Evolutionary conservation across 768 basidiomycete species (phyloP).

Genomic region (Podaxis sp.): DNA sequence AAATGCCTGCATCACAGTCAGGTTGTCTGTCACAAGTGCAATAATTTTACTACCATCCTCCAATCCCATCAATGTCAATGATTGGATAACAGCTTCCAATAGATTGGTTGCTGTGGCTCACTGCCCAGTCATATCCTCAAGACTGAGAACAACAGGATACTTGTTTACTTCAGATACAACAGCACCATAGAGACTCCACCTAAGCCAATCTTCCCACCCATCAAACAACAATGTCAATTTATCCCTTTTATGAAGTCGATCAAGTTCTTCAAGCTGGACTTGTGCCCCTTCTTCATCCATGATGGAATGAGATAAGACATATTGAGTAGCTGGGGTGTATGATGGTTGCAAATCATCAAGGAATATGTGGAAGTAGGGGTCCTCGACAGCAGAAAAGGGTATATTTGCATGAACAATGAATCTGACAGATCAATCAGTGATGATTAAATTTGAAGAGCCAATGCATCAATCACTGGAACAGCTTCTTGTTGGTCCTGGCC

Average conservation of each 20-base stretch:
- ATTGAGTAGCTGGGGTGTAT: slow-evolving; percentile 22
- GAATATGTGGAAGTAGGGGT: slow-evolving; percentile 23
- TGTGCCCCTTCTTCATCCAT: slow-evolving; percentile 22
- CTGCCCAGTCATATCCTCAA: slow-evolving; percentile 22
- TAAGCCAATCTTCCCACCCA: slow-evolving; percentile 29
- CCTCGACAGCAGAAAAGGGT: slow-evolving; percentile 19
- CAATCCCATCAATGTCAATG: slow-evolving; percentile 20
- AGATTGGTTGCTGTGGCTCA: slow-evolving; percentile 23
- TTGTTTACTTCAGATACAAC: slow-evolving; percentile 22
- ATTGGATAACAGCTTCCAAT: slow-evolving; percentile 18
- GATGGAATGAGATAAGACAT: slow-evolving; percentile 23
- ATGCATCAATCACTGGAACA: no score
- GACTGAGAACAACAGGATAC: slow-evolving; percentile 22
- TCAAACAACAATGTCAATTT: slow-evolving; percentile 26
- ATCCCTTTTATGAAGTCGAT: slow-evolving; percentile 15
- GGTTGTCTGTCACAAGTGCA: slow-evolving; percentile 29
- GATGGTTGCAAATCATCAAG: slow-evolving; percentile 23
- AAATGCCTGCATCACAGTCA: slow-evolving; percentile 28
- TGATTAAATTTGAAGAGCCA: no score
- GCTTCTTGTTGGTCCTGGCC: no score
- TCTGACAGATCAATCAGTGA: not conserved
- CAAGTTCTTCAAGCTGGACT: slow-evolving; percentile 20
- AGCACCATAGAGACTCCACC: slow-evolving; percentile 25
- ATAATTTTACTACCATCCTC: slow-evolving; percentile 20
- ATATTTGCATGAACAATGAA: slow-evolving; percentile 25